A percentile compares a stretch with the other conserved stretches of the same genome.
phyloP scores from a whole-genome alignment of 768 basidiomycete genomes.

The Tremella mesenterica region DNA sequence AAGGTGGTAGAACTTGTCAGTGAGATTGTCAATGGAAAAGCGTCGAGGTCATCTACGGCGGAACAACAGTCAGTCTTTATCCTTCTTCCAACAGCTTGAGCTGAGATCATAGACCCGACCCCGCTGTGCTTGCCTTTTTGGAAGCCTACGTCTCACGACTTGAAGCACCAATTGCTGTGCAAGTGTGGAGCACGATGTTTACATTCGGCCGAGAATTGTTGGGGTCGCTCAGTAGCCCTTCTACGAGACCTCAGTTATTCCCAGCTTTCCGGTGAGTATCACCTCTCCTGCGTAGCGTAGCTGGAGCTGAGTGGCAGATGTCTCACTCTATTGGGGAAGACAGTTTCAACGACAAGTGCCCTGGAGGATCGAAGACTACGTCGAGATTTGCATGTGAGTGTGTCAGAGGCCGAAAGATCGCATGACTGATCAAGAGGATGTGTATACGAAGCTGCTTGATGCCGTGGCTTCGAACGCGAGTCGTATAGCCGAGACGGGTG shows the following conservation, averaged over 20 bases:
- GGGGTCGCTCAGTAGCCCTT: conserved; percentile 45
- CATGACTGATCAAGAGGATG: conserved; percentile 49
- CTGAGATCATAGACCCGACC: conserved; percentile 9
- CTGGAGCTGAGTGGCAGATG: not conserved
- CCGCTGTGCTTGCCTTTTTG: conserved; percentile 54
- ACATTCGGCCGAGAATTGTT: conserved; percentile 69
- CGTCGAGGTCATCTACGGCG: not conserved
- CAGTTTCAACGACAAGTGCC: conserved; percentile 62
- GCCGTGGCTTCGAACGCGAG: conserved; percentile 59
- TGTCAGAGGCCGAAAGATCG: not conserved
- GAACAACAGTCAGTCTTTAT: not conserved
- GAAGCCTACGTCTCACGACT: conserved; percentile 73
- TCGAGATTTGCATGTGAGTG: conserved; percentile 64
- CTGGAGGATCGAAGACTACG: conserved; percentile 80
- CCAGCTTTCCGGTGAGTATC: conserved; percentile 58
- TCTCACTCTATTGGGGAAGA: conserved; percentile 14
- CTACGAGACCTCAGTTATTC: conserved; percentile 60
- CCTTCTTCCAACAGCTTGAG: not conserved
- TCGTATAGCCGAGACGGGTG: conserved; percentile 8
- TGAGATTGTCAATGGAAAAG: conserved; percentile 50
- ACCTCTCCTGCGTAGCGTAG: not conserved
- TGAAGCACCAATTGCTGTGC: conserved; percentile 83
- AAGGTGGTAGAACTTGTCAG: conserved; percentile 80
- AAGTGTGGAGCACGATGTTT: conserved; percentile 78
- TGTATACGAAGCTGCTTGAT: conserved; percentile 76